These are phyloP conservation scores for Dittrichia graveolens DNA, from an alignment of 129 eudicot species.

Conservation along the genomic window DNA sequence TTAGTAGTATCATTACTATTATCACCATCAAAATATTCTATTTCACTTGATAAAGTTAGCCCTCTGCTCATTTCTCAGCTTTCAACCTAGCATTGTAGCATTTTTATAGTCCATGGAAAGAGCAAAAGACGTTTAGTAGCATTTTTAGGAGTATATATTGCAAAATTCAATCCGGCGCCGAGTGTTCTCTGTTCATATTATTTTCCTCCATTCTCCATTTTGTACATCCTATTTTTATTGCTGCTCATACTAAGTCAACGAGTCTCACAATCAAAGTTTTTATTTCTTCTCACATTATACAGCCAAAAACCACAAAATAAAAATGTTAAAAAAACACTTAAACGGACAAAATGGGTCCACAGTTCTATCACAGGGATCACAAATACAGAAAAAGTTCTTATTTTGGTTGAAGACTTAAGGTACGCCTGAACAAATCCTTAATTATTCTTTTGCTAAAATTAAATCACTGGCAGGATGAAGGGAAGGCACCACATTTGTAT, in stretches of 20 bases:
- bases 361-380: conserved; percentile 8
- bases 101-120: no score
- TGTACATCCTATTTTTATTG: neutral
- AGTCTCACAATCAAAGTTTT: conserved; percentile 3
- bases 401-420: conserved; percentile 19
- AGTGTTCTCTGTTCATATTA: neutral
- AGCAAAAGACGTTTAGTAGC: no score
- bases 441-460: neutral
- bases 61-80: no score
- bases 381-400: neutral
- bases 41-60: no score
- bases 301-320: neutral
- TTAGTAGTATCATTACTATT: no score
- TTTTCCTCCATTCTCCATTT: neutral
- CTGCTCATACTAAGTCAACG: conserved; percentile 7
- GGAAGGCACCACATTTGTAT: conserved; percentile 84
- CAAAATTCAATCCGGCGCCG: no score
- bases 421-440: neutral
- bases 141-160: no score
- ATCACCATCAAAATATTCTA: no score
- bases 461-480: conserved; percentile 75
- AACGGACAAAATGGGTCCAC: neutral
- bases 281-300: neutral
- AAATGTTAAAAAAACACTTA: neutral
- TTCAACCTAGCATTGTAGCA: no score